Evolutionary conservation across 345 rosid species (phyloP), one percentile per base, ranked within the genome.

Genomic region (Boechera divaricarpa): DNA sequence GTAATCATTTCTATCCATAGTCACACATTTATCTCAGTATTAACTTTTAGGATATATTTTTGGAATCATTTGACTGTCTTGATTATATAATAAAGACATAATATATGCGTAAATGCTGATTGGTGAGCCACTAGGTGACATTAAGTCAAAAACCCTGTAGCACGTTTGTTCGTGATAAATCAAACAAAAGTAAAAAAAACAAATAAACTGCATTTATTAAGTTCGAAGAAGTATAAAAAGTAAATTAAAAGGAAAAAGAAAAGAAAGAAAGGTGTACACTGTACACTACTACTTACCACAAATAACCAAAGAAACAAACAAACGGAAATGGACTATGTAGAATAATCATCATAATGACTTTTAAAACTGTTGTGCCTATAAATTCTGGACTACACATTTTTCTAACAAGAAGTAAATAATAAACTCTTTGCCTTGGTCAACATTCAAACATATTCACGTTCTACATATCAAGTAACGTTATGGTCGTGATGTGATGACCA

Each of bases 81-180:
- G 31, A 44, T 44, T 31, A 41, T 31, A 41, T 42, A 56, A 69
- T 31, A 16, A 38, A 29, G 54, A 51, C 49, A 39, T 31, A 52
- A 53, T 31, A 32, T 5, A 15, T 32, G 28, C 57, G 44, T 54
- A 54, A 44, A 32, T 54, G 28, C 29, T 73, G 56, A 33, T 44
- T 74, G 65, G 38, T 32, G 55, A 63, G 5, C 49, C 48, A 62
- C 69, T 63, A 62, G 52, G 42, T 28, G 56, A 44, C 55, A 44
- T 21, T 24, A 32, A 64, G 77, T 75, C 73, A 75, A 75, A 57
- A 67, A 29, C 28, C 7, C 53, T 67, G 79, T 59, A 49, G 42
- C 62, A 51, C 61, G 44, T 58, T 67, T 36, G 59, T 28, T 58
- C n/a, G 42, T 28, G 73, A 58, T 66, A 36, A n/a, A 45, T 48